Percentiles rank a stretch among this genome's conserved stretches.
These are phyloP conservation scores for Avena sativa DNA, from an alignment of 176 grass and related monocot genomes.

Conservation along the genomic window DNA sequence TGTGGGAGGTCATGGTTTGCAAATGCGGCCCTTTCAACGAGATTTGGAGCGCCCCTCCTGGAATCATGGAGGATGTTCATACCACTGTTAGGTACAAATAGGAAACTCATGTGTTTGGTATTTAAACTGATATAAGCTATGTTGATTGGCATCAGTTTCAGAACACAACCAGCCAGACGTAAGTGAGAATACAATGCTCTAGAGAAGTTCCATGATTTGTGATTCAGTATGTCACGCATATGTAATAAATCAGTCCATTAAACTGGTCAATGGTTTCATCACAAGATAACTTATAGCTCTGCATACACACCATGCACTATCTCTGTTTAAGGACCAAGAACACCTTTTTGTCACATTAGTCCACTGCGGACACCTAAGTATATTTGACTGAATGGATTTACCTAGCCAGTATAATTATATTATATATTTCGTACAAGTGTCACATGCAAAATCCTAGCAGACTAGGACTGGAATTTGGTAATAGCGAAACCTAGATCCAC, in stretches of 20 bases:
- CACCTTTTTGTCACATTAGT: constrained; percentile 17
- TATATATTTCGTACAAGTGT: constrained; percentile 33
- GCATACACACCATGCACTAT: constrained; percentile 16
- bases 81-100: not conserved
- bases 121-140: constrained; percentile 22
- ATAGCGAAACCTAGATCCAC: not conserved
- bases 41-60: not conserved
- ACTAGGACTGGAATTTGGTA: not conserved
- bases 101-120: not conserved
- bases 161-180: constrained; percentile 7
- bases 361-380: constrained; percentile 32
- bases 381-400: constrained; percentile 14
- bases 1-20: not conserved
- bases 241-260: not conserved
- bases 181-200: not conserved
- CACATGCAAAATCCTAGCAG: constrained; percentile 22
- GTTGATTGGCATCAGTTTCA: constrained; percentile 5
- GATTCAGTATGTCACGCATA: not conserved
- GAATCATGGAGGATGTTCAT: constrained; percentile 37
- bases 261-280: constrained; percentile 6
- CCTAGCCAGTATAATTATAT: constrained; percentile 16
- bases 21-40: not conserved
- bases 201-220: constrained; percentile 29
- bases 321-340: constrained; percentile 42
- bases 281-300: not conserved